These are phyloP conservation scores for Phlebopus sp. DNA, from an alignment of 1,284 basidiomycete species.

Conservation along the genomic window DNA sequence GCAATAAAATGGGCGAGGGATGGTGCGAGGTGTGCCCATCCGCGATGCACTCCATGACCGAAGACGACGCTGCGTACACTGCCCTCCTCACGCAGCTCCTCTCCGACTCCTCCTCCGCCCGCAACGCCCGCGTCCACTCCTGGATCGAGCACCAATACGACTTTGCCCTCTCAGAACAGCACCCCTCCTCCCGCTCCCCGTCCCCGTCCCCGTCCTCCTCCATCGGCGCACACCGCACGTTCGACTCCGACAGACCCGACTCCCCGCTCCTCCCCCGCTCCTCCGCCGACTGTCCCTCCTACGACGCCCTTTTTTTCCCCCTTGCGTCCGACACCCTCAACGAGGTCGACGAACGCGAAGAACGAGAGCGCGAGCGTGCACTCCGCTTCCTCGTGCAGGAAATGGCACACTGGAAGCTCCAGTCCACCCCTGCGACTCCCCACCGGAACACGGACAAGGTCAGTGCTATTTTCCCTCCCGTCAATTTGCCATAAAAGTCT, in stretches of 20 bases:
- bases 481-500: background rate
- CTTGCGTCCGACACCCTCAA: background rate
- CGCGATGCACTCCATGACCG: conserved; percentile 24
- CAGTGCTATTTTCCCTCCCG: background rate
- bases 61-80: conserved; percentile 30
- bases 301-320: conserved; percentile 32
- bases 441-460: conserved; percentile 24
- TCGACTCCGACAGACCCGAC: conserved; percentile 27
- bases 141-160: conserved; percentile 35
- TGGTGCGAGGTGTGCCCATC: too few species aligned
- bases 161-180: conserved; percentile 29
- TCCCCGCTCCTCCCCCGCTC: conserved; percentile 29
- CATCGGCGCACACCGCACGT: conserved; percentile 24
- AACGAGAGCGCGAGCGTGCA: conserved; percentile 28
- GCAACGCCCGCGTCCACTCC: conserved; percentile 31
- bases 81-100: conserved; percentile 27
- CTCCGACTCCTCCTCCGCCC: conserved; percentile 19
- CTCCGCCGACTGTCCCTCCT: conserved; percentile 27
- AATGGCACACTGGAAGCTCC: conserved; percentile 27
- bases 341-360: conserved; percentile 21
- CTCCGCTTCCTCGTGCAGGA: conserved; percentile 34
- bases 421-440: background rate
- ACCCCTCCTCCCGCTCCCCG: conserved; percentile 16
- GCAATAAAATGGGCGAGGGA: too few species aligned
- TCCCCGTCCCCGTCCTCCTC: conserved; percentile 33